Evolutionary conservation across 2,329 filamentous ascomycete genomes (phyloP).

Genomic region (Cryoendolithus antarcticus): DNA sequence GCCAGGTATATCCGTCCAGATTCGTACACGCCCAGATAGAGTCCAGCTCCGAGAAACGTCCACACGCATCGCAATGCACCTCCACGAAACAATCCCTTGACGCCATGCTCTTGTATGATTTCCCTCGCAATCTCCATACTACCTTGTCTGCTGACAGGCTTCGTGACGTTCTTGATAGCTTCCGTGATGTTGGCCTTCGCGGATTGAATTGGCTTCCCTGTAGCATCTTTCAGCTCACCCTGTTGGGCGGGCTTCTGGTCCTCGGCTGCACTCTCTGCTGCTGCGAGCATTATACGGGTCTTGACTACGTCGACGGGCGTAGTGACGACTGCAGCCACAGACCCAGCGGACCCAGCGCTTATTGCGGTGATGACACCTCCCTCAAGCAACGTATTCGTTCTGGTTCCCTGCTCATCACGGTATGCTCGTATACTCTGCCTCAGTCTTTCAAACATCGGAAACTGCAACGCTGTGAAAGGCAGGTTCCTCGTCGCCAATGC

Average conservation of each 20-base stretch:
- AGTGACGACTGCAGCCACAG: constrained; percentile 65
- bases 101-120: constrained; percentile 54
- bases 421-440: constrained; percentile 41
- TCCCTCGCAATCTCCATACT: constrained; percentile 50
- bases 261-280: constrained; percentile 28
- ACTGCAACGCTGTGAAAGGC: constrained; percentile 79
- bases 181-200: constrained; percentile 19
- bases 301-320: constrained; percentile 86
- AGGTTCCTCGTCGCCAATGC: constrained; percentile 72
- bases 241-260: constrained; percentile 12
- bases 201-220: constrained; percentile 26
- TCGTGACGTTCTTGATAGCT: constrained; percentile 22
- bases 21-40: constrained; percentile 82
- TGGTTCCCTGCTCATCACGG: constrained; percentile 26
- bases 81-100: constrained; percentile 66
- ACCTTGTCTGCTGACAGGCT: constrained; percentile 24
- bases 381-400: constrained; percentile 43
- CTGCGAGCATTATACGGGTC: constrained; percentile 73
- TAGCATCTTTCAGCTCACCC: constrained; percentile 25
- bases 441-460: constrained; percentile 70
- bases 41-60: constrained; percentile 52
- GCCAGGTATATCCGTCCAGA: constrained; percentile 50
- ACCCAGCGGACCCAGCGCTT: constrained; percentile 63
- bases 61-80: constrained; percentile 60
- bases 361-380: constrained; percentile 58